Base-by-base conservation (phyloP, 176 grass and related monocot genomes). In the Carex scoparia region DNA sequence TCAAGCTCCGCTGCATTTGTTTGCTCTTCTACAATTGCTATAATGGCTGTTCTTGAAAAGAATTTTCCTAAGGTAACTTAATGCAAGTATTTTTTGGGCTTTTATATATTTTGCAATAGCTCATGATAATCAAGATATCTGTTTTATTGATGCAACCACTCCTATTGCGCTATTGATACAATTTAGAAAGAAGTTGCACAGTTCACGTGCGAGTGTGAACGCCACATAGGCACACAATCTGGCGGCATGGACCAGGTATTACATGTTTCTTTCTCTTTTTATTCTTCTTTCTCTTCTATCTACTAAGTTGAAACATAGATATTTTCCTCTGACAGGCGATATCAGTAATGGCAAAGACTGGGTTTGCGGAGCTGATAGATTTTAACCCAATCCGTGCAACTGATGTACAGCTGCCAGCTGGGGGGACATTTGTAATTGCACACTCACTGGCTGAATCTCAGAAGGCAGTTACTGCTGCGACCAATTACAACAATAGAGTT, bases 171-270 rank as follows among this genome's bases (percentile, higher is more conserved):
- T 23, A 35, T 70, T 91, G 1, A 76, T 82, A 90, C 83, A 77
- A 32, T 89, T 67, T 87, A 98, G 96, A 98, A 98, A 98, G 96
- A 98, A 89, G 88, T 95, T 88, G 96, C 96, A 84, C 93, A 95
- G 79, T 94, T 98, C 79, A 92, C 96, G 0, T 98, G 96, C 78
- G 81, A 93, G 33, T 98, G 91, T 85, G 96, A 98, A 79, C 91
- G 87, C 14, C 90, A 95, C 69, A 95, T 98, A 60, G 96, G 96
- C 71, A 98, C 91, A 65, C 93, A 95, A 74, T 98, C 96, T 13
- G 96, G 96, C 54, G 93, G 96, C 35, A 98, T 98, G 96, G 96
- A 98, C 80, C 96, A 98, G 96, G 96, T 98, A 88, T 87, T 61
- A 57, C 32, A 16, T 74, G 19, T 78, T 59, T 40, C 59, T 46